A percentile compares a stretch with the other conserved stretches of the same genome.
Evolutionary conservation across 176 grass and related monocot species (phyloP).

Genomic region (Aechmea fasciata): DNA sequence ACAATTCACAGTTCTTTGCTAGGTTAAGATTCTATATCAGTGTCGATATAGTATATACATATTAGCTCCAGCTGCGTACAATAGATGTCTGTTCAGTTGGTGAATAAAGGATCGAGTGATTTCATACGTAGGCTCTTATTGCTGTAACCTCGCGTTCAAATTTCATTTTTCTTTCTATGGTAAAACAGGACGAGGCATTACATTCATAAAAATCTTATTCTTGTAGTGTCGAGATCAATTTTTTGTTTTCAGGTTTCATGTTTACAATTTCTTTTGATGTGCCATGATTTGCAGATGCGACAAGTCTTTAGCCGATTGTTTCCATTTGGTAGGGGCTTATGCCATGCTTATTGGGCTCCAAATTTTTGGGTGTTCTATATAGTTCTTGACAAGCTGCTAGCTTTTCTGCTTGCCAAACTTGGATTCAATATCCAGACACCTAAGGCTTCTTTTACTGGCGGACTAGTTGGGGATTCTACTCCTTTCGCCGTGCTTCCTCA

Average conservation of each 20-base stretch:
- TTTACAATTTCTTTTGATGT: conserved; percentile 12
- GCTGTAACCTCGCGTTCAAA: no score
- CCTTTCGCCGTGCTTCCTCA: conserved; percentile 83
- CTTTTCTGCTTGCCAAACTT: conserved; percentile 59
- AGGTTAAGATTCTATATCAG: no score
- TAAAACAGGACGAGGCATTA: no score
- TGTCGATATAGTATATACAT: no score
- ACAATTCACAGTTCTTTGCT: no score
- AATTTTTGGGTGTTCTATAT: conserved; percentile 98
- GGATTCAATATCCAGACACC: conserved; percentile 59
- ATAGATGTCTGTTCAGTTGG: no score
- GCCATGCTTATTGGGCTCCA: conserved; percentile 93
- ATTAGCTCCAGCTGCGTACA: no score
- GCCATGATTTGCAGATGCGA: conserved; percentile 51
- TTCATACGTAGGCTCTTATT: no score
- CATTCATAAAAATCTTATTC: neutral
- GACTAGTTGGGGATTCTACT: conserved; percentile 73
- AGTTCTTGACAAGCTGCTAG: conserved; percentile 70
- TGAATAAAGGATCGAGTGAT: no score
- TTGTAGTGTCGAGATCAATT: neutral
- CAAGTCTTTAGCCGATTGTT: conserved; percentile 68
- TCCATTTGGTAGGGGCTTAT: conserved; percentile 89
- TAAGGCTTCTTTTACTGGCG: conserved; percentile 81
- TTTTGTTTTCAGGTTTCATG: conserved; percentile 4
- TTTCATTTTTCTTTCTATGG: no score